Conservation (phyloP, 2,329 filamentous ascomycete genomes). For the Huntiella abstrusa region DNA sequence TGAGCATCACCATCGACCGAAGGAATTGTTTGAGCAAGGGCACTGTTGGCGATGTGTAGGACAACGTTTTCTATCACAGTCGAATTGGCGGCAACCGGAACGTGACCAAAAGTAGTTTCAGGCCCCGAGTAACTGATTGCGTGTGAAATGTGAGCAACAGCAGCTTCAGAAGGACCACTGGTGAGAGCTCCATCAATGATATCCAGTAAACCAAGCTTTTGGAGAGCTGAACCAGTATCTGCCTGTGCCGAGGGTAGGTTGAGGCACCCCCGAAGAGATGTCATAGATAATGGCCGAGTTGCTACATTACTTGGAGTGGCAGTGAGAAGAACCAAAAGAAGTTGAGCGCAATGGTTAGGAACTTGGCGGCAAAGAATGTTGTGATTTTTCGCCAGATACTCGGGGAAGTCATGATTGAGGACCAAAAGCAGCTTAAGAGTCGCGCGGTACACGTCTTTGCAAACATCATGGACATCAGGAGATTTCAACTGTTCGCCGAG, state of each 20-base stretch:
- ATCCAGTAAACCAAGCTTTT: conserved; percentile 34
- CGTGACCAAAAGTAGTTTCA: conserved; percentile 45
- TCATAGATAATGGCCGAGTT: not conserved
- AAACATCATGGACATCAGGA: conserved; percentile 45
- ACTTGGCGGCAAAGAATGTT: conserved; percentile 64
- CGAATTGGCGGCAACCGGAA: conserved; percentile 49
- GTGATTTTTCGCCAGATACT: conserved; percentile 80
- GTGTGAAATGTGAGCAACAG: conserved; percentile 57
- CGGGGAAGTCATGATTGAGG: conserved; percentile 83
- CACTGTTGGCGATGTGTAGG: conserved; percentile 61
- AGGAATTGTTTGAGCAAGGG: conserved; percentile 33
- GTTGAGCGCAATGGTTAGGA: conserved; percentile 65
- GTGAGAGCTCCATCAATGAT: conserved; percentile 41
- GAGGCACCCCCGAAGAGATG: conserved; percentile 34
- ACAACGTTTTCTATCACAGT: conserved; percentile 63
- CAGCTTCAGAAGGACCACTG: conserved; percentile 48
- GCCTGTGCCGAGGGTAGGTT: conserved; percentile 52
- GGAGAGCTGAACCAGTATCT: conserved; percentile 39
- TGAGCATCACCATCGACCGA: conserved; percentile 35
- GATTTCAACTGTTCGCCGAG: conserved; percentile 65
- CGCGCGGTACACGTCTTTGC: conserved; percentile 71
- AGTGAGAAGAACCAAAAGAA: conserved; percentile 74
- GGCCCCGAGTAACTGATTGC: conserved; percentile 41
- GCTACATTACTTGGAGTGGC: conserved; percentile 53
- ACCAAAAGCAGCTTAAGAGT: conserved; percentile 67